Percentiles rank a stretch among this genome's conserved stretches.
Evolutionary conservation across 768 basidiomycete genomes (phyloP).

Genomic region (Sarcomyxa edulis): DNA sequence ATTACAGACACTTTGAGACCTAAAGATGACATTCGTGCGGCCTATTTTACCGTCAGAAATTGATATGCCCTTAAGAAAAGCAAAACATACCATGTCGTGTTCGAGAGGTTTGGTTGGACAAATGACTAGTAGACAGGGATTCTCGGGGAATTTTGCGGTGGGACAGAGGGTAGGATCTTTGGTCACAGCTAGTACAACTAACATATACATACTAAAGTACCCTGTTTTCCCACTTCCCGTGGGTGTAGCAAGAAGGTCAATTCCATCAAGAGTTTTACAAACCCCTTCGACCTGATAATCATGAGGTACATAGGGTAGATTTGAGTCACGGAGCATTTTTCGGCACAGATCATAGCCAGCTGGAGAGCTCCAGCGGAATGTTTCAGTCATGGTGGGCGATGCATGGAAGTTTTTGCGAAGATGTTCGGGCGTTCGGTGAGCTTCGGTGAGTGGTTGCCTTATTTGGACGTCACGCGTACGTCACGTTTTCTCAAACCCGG

Average conservation of each 20-base stretch:
- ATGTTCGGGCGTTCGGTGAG: no score
- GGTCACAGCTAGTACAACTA: background rate
- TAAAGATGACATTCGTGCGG: background rate
- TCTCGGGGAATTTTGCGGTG: conserved; percentile 8
- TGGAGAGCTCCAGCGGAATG: no score
- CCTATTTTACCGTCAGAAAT: background rate
- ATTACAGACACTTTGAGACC: conserved; percentile 14
- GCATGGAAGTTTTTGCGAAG: no score
- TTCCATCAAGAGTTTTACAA: conserved; percentile 6
- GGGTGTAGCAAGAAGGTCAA: conserved; percentile 5
- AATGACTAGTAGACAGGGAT: conserved; percentile 14
- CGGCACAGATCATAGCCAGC: background rate
- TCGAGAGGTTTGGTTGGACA: conserved; percentile 18
- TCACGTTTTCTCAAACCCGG: no score
- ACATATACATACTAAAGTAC: conserved; percentile 3
- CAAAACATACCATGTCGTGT: conserved; percentile 16
- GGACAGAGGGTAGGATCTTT: background rate
- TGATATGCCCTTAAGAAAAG: background rate
- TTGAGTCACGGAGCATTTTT: background rate
- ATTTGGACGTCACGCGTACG: no score
- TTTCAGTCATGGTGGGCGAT: no score
- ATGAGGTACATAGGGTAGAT: conserved; percentile 12
- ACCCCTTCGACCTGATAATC: conserved; percentile 16
- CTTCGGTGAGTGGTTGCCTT: no score
- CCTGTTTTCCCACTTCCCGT: conserved; percentile 3